Base-by-base conservation (phyloP, 768 basidiomycete species). In the Xanthoconium purpureum region DNA sequence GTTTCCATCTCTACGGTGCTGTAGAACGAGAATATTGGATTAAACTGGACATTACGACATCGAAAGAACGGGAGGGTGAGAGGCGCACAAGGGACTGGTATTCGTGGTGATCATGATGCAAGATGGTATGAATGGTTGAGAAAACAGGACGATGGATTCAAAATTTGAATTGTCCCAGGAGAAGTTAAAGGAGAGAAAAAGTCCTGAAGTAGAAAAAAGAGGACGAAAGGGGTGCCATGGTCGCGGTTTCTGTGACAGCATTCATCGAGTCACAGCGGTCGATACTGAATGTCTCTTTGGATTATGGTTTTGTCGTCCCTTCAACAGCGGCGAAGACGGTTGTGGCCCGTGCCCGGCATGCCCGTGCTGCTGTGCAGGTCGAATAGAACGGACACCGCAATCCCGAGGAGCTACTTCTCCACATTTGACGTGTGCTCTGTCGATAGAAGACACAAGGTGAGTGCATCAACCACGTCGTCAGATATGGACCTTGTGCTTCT, bases 361-460 rank as follows among this genome's bases (percentile, higher is more conserved):
- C 15, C 60, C 64, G 54, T 71, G 66, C 29, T 63, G 66, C 54
- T 65, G 65, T 53, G 50, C 58, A 40, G 66, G 57, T 56, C 67
- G 63, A 29, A 68, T 48, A 20, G 78, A 75, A 38, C 80, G 82
- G n/a, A 84, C 53, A 18, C 88, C 90, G 64, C 91, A 93, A 70
- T 93, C 87, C 51, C 79, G 76, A 11, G 91, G 91, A 13, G 91
- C 91, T 45, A 81, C 65, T 67, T 94, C 91, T 17, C 91, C 91
- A 63, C 92, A 94, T 67, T 91, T 92, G 59, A 90, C 78, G 66
- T 94, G 91, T n/a, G 88, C 81, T 63, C 91, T 90, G 63, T 60
- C 38, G 40, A 63, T 50, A 50, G 55, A 63, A 59, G 57, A 55
- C 40, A 55, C 30, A 57, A n/a, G 39, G 40, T 47, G 33, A 28